Conservation (phyloP, 257 asterid species). For the Marsdenia floribunda region DNA sequence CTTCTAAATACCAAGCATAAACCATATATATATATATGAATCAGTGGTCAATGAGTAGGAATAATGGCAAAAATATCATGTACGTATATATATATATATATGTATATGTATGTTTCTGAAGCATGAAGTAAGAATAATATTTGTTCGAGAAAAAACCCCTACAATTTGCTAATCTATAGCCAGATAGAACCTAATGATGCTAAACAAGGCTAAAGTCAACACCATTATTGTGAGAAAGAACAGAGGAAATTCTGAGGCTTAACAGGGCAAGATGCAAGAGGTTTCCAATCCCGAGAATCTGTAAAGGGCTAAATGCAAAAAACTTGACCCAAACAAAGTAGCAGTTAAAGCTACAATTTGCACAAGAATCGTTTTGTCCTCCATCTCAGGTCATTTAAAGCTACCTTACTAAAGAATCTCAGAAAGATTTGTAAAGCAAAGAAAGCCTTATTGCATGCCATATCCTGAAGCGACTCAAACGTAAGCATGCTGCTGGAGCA, state of each 20-base stretch:
- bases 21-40: too few species aligned
- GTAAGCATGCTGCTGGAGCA: neutral
- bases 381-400: neutral
- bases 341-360: neutral
- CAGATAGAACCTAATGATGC: neutral
- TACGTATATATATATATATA: too few species aligned
- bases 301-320: neutral
- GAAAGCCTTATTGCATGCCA: neutral
- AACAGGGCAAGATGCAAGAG: neutral
- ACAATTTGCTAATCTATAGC: neutral
- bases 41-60: neutral
- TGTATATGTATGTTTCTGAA: neutral
- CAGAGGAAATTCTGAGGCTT: neutral
- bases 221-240: neutral
- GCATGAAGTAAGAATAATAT: neutral
- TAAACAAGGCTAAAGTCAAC: neutral
- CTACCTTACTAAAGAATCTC: neutral
- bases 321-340: neutral
- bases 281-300: neutral
- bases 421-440: neutral
- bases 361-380: neutral
- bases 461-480: neutral
- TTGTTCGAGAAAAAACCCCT: neutral
- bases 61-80: neutral
- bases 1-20: neutral